Percentiles rank a stretch among this genome's conserved stretches.
Conservation (phyloP, 1,284 basidiomycete genomes). For the Austroboletus niveus region DNA sequence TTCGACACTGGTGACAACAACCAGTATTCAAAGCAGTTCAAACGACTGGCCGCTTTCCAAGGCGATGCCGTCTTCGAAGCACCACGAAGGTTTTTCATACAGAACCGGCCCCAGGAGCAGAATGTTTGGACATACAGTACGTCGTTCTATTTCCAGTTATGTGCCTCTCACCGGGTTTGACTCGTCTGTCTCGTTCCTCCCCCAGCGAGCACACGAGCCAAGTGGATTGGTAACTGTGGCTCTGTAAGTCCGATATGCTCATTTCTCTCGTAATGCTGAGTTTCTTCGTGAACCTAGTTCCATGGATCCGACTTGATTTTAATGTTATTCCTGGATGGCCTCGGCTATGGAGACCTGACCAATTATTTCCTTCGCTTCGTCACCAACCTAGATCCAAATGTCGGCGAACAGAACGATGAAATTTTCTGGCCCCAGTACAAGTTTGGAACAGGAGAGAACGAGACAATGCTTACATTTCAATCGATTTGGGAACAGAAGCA, state of each 20-base stretch:
- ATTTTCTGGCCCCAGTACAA: constrained; percentile 51
- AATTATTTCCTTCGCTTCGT: constrained; percentile 44
- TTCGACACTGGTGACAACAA: constrained; percentile 47
- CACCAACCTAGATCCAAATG: constrained; percentile 47
- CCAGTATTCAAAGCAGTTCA: constrained; percentile 48
- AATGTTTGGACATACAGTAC: constrained; percentile 49
- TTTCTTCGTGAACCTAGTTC: constrained; percentile 9
- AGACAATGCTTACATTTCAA: constrained; percentile 44
- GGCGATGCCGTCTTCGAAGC: constrained; percentile 56
- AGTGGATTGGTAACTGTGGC: too few relatives aligned
- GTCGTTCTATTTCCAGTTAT: constrained; percentile 7
- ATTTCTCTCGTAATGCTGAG: too few relatives aligned
- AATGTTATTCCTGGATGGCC: constrained; percentile 23
- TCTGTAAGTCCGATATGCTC: too few relatives aligned
- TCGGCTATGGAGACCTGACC: constrained; percentile 34
- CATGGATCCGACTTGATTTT: constrained; percentile 44
- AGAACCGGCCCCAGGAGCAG: constrained; percentile 41
- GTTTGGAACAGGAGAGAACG: constrained; percentile 5
- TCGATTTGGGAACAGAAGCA: constrained; percentile 38
- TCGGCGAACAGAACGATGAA: constrained; percentile 24
- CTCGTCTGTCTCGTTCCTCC: too few relatives aligned
- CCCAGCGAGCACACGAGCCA: too few relatives aligned
- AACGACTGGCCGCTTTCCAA: constrained; percentile 49
- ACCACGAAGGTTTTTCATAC: constrained; percentile 48
- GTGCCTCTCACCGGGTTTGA: too few relatives aligned